phyloP scores from a whole-genome alignment of 371 early-diverging fungal genomes.

The Mortierella sp. region DNA sequence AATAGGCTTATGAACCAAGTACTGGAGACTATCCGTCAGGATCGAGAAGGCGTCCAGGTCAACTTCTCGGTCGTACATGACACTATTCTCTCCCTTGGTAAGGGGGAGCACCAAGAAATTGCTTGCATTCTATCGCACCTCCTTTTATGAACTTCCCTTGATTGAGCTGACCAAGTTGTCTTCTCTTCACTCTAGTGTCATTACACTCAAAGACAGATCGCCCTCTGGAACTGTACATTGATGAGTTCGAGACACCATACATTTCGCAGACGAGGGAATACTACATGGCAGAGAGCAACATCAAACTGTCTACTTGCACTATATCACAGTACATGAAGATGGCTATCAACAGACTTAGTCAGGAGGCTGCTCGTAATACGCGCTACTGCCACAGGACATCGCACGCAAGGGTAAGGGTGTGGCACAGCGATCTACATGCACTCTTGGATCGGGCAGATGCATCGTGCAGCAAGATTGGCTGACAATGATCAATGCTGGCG shows the following conservation, averaged over 20 bases:
- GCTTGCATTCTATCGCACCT: not conserved
- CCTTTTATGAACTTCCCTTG: slow-evolving; percentile 8
- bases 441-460: not conserved
- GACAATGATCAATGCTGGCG: not conserved
- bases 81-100: slow-evolving; percentile 70
- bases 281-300: slow-evolving; percentile 77
- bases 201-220: slow-evolving; percentile 76
- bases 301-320: slow-evolving; percentile 63
- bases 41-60: slow-evolving; percentile 76
- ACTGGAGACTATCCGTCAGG: slow-evolving; percentile 73
- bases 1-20: slow-evolving; percentile 79
- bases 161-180: no score
- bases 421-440: not conserved
- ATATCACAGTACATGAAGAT: slow-evolving; percentile 80
- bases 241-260: slow-evolving; percentile 83
- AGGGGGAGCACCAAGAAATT: not conserved
- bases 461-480: not conserved
- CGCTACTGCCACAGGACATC: slow-evolving; percentile 77
- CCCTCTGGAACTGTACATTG: slow-evolving; percentile 78
- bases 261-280: slow-evolving; percentile 75
- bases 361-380: slow-evolving; percentile 41
- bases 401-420: slow-evolving; percentile 59
- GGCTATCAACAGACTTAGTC: slow-evolving; percentile 55
- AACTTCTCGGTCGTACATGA: slow-evolving; percentile 66
- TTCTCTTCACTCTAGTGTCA: no score